These are phyloP conservation scores for Wickerhamiella vanderwaltii DNA, from an alignment of 805 yeast species.

Conservation along the genomic window DNA sequence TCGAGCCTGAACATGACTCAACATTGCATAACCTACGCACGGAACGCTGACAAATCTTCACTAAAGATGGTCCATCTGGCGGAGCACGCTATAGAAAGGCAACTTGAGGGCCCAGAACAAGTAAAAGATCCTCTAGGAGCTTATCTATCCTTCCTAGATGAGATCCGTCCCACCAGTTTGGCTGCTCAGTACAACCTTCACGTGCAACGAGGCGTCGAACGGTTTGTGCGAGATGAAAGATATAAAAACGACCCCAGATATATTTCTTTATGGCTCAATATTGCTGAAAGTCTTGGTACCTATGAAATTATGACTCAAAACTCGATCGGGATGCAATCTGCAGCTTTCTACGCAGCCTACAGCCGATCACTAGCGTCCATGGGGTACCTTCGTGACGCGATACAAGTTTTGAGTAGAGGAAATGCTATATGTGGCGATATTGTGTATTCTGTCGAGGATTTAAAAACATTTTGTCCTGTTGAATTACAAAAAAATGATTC, in stretches of 20 bases:
- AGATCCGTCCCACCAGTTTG: slow-evolving; percentile 41
- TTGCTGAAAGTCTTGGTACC: slow-evolving; percentile 59
- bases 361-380: slow-evolving; percentile 47
- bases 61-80: slow-evolving; percentile 9
- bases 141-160: slow-evolving; percentile 59
- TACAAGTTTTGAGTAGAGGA: slow-evolving; percentile 36
- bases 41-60: too few species aligned
- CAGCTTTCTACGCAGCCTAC: slow-evolving; percentile 69
- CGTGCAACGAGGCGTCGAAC: slow-evolving; percentile 59
- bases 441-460: slow-evolving; percentile 33
- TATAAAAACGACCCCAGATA: slow-evolving; percentile 79
- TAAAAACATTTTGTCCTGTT: slow-evolving; percentile 17
- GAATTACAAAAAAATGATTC: background rate
- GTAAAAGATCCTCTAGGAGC: slow-evolving; percentile 76
- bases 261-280: slow-evolving; percentile 66
- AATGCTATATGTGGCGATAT: background rate
- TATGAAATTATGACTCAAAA: slow-evolving; percentile 60
- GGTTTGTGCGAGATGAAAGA: slow-evolving; percentile 48
- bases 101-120: too few species aligned
- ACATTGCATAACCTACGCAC: too few species aligned
- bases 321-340: slow-evolving; percentile 53
- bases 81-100: slow-evolving; percentile 7
- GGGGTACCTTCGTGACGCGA: slow-evolving; percentile 42
- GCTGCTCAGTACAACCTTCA: slow-evolving; percentile 21
- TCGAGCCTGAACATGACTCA: too few species aligned